Percentiles rank a stretch among this genome's conserved stretches.
Evolutionary conservation across 1,284 basidiomycete genomes (phyloP).

Genomic region (Puccinia hordei): DNA sequence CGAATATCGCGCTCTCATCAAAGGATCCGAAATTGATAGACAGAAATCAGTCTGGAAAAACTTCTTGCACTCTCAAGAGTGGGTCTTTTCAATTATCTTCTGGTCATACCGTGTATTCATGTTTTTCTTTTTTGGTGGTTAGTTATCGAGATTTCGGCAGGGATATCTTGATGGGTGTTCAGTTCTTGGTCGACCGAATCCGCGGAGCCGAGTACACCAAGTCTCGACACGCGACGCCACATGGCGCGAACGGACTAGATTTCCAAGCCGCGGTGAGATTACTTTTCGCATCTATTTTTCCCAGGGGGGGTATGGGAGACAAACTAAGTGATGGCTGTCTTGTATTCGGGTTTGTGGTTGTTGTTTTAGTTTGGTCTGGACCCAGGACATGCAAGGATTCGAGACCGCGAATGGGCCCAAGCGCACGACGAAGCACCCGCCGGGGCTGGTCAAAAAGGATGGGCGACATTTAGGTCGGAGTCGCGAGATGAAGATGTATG

Average conservation of each 20-base stretch:
- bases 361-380: slow-evolving; percentile 20
- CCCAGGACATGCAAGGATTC: background rate
- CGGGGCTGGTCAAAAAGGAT: background rate
- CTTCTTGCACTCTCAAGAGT: slow-evolving; percentile 47
- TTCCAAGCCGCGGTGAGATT: slow-evolving; percentile 44
- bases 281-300: background rate
- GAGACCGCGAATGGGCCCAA: background rate
- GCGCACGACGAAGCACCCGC: background rate
- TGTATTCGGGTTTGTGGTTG: background rate
- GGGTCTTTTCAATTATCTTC: background rate
- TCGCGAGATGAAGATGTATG: background rate
- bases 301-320: no score
- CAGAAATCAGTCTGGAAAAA: slow-evolving; percentile 29
- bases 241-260: slow-evolving; percentile 6
- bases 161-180: slow-evolving; percentile 16
- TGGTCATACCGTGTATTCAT: background rate
- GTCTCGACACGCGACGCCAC: background rate
- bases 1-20: slow-evolving; percentile 41
- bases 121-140: background rate
- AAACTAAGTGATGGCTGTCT: no score
- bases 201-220: slow-evolving; percentile 13
- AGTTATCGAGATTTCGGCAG: slow-evolving; percentile 44
- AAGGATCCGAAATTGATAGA: slow-evolving; percentile 40
- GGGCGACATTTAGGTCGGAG: background rate
- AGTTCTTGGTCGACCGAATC: slow-evolving; percentile 19